Percentiles rank a stretch among this genome's conserved stretches.
These are phyloP conservation scores for Aphanomyces cochlioides DNA, from an alignment of 352 stramenopile genomes.

Conservation along the genomic window DNA sequence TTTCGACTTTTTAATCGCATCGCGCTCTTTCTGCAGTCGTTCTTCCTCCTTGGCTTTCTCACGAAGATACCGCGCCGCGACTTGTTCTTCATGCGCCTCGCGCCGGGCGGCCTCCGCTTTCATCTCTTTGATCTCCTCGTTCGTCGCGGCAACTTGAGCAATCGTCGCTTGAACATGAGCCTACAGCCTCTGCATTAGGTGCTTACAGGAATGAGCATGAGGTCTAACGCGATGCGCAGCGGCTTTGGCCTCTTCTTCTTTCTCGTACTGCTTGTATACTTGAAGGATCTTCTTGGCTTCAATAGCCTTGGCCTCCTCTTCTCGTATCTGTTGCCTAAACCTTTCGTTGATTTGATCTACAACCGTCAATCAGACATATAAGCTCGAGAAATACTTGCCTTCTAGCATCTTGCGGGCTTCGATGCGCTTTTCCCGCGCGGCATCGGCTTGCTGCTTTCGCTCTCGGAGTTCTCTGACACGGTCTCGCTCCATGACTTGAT, in stretches of 20 bases:
- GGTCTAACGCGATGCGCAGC: slow-evolving; percentile 31
- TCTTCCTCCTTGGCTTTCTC: slow-evolving; percentile 73
- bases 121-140: slow-evolving; percentile 62
- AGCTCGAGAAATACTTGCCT: slow-evolving; percentile 7
- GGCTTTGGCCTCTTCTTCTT: slow-evolving; percentile 54
- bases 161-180: slow-evolving; percentile 46
- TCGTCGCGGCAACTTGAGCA: slow-evolving; percentile 53
- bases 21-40: slow-evolving; percentile 55
- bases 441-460: slow-evolving; percentile 42
- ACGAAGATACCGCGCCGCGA: slow-evolving; percentile 54
- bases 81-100: slow-evolving; percentile 53
- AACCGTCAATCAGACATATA: not conserved
- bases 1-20: slow-evolving; percentile 61
- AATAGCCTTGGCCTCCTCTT: slow-evolving; percentile 73
- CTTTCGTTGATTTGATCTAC: slow-evolving; percentile 57
- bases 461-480: slow-evolving; percentile 51
- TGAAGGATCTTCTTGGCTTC: slow-evolving; percentile 75
- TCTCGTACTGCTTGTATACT: slow-evolving; percentile 78
- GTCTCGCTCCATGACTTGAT: slow-evolving; percentile 70
- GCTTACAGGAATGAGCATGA: too few relatives aligned
- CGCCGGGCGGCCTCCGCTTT: slow-evolving; percentile 47
- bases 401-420: slow-evolving; percentile 63
- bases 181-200: not conserved
- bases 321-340: slow-evolving; percentile 61
- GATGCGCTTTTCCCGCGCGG: slow-evolving; percentile 48